Evolutionary conservation across 257 asterid species (phyloP), one percentile per base, ranked within the genome.

Genomic region (Gynochthodes officinalis): DNA sequence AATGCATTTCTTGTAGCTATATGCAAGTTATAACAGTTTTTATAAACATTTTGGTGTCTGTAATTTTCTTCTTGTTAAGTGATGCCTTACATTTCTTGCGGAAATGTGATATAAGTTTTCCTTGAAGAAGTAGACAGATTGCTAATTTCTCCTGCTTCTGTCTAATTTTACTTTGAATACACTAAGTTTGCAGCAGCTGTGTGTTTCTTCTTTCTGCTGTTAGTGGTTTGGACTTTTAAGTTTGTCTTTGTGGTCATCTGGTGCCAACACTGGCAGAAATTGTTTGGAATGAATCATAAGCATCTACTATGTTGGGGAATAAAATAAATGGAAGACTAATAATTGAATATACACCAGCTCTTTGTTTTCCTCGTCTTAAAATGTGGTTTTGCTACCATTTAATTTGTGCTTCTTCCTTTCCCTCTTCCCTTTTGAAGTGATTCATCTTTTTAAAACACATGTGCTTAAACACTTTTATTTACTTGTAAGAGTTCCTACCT

Each of bases 161-260:
- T 14, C 35, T 59, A 19, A 19, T 63, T 50, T 40, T 39, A 1
- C 9, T 0, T 63, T 37, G 69, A 63, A 64, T 42, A n/a, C n/a
- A 54, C 70, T n/a, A 62, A n/a, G 33, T 63, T 19, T 35, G 53
- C 64, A 48, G 16, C 12, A 58, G 2, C 62, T 49, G 9, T 37
- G n/a, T 43, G 43, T 32, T 21, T 46, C 37, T 64, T 33, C 59
- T 73, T 44, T 43, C 69, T 46, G 27, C 69, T 23, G 32, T 66
- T 67, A 4, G 21, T 67, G 52, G 50, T 25, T 32, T 62, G 5
- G 3, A 67, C 42, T 46, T 23, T 65, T 40, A 55, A 28, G 14
- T 35, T 58, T 8, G 48, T 28, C 57, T 42, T 25, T 44, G 27
- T 35, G 33, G 27, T 44, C 7, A 19, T 67, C 40, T 43, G 8